Evolutionary conservation across 306 rosid genomes (phyloP).

Genomic region (Casuarina equisetifolia): DNA sequence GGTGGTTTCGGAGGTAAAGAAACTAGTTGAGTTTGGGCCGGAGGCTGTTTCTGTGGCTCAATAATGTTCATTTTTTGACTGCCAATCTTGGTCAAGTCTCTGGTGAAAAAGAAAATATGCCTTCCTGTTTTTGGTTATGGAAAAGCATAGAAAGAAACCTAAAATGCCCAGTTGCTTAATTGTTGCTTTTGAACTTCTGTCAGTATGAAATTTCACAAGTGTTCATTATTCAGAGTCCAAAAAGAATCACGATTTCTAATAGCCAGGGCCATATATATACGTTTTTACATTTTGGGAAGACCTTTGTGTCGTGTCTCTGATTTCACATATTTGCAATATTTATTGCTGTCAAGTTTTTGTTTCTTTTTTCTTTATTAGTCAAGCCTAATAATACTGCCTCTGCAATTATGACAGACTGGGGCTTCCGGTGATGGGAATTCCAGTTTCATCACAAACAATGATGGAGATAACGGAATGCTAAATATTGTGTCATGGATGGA

Average conservation of each 20-base stretch:
- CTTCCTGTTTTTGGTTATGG: too few relatives aligned
- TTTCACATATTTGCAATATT: not conserved
- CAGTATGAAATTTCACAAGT: not conserved
- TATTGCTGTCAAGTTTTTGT: not conserved
- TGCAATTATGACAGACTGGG: not conserved
- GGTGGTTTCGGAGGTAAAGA: not conserved
- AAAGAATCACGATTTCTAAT: not conserved
- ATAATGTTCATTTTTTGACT: not conserved
- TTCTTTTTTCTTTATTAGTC: not conserved
- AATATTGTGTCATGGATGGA: not conserved
- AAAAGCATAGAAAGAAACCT: too few relatives aligned
- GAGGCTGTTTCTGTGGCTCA: not conserved
- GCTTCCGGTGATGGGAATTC: not conserved
- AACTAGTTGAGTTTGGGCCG: not conserved
- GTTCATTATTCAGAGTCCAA: not conserved
- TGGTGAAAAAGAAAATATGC: too few relatives aligned
- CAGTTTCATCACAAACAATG: not conserved
- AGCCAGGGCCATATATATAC: not conserved
- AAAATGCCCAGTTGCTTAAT: too few relatives aligned
- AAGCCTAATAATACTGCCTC: not conserved
- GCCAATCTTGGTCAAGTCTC: not conserved
- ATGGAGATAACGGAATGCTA: not conserved
- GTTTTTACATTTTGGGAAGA: not conserved
- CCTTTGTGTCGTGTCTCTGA: not conserved
- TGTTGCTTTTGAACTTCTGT: too few relatives aligned